Evolutionary conservation across 2,329 filamentous ascomycete species (phyloP).

Genomic region (Aspergillus sp.): DNA sequence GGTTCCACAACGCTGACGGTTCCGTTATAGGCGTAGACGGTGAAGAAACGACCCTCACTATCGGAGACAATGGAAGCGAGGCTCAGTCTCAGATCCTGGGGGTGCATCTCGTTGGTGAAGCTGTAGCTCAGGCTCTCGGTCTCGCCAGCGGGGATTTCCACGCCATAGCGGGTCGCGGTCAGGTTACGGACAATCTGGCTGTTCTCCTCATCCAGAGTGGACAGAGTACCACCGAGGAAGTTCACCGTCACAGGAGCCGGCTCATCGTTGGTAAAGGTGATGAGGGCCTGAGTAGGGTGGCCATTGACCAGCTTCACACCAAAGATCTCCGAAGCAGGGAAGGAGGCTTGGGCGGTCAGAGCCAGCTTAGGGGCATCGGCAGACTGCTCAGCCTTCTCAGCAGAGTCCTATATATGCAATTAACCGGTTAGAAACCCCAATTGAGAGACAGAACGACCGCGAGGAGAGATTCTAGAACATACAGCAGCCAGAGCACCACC

Average conservation of each 20-base stretch:
- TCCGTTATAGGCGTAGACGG: constrained; percentile 76
- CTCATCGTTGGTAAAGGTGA: constrained; percentile 85
- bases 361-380: constrained; percentile 60
- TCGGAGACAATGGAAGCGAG: constrained; percentile 73
- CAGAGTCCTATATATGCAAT: constrained; percentile 48
- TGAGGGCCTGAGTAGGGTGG: constrained; percentile 74
- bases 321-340: constrained; percentile 74
- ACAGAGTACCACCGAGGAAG: constrained; percentile 73
- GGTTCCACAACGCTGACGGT: constrained; percentile 85
- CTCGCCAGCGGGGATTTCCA: constrained; percentile 72
- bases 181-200: constrained; percentile 76
- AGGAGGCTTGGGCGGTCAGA: constrained; percentile 57
- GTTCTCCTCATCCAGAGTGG: constrained; percentile 56
- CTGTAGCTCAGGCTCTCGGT: constrained; percentile 75
- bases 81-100: constrained; percentile 79
- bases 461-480: constrained; percentile 35
- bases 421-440: constrained; percentile 21
- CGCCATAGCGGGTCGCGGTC: constrained; percentile 71
- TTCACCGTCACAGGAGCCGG: constrained; percentile 69
- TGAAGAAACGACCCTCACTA: constrained; percentile 67
- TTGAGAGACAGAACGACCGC: constrained; percentile 11
- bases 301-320: constrained; percentile 96
- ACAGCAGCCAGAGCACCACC: constrained; percentile 63
- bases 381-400: constrained; percentile 65
- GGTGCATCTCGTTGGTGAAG: constrained; percentile 88